phyloP scores from a whole-genome alignment of 1,139 yeast species.

The Debaryomyces robertsiae region DNA sequence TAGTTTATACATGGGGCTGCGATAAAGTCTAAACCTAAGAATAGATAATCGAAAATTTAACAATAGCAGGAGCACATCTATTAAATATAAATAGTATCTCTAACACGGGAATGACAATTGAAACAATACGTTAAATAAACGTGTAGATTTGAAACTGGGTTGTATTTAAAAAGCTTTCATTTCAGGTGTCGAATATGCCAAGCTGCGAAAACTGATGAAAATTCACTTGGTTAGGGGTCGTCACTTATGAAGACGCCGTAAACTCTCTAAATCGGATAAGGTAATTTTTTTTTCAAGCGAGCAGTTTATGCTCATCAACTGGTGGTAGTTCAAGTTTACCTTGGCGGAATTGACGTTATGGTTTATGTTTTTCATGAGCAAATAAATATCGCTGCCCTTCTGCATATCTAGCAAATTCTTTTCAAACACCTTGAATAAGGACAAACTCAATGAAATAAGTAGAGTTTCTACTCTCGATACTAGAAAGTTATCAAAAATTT shows the following conservation, averaged over 20 bases:
- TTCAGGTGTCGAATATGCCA: too few species aligned
- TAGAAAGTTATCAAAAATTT: constrained; percentile 54
- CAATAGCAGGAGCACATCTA: too few species aligned
- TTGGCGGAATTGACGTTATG: constrained; percentile 17
- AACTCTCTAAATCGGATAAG: constrained; percentile 10
- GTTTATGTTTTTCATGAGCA: constrained; percentile 44
- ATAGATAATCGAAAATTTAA: too few species aligned
- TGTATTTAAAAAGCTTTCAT: too few species aligned
- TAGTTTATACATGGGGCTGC: too few species aligned
- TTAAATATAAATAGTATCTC: too few species aligned
- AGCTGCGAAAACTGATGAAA: too few species aligned
- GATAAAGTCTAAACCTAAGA: too few species aligned
- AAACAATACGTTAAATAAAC: too few species aligned
- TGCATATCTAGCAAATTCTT: constrained; percentile 29
- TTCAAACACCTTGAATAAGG: constrained; percentile 46
- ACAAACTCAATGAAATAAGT: constrained; percentile 29
- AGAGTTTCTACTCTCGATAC: constrained; percentile 13
- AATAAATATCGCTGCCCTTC: constrained; percentile 43
- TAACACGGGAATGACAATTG: too few species aligned
- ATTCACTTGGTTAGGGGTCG: too few species aligned
- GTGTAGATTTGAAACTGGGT: too few species aligned
- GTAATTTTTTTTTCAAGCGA: constrained; percentile 16
- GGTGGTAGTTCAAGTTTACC: constrained; percentile 17
- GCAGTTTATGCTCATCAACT: constrained; percentile 14
- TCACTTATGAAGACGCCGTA: constrained; percentile 3